A percentile compares a stretch with the other conserved stretches of the same genome.
These are phyloP conservation scores for Pleomassaria siparia DNA, from an alignment of 2,329 filamentous ascomycete genomes.

Conservation along the genomic window DNA sequence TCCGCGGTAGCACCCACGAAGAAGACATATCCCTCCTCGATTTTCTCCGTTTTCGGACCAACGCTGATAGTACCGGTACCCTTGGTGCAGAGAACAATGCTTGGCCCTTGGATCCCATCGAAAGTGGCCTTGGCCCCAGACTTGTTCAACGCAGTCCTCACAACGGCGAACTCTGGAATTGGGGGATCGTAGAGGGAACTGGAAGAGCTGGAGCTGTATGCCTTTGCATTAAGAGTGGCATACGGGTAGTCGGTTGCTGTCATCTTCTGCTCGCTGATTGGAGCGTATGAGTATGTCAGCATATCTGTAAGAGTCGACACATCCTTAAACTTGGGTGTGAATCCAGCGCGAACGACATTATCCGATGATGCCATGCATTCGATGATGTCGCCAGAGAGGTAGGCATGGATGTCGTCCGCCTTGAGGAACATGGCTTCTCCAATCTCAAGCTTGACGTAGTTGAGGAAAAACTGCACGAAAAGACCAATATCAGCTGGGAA, in stretches of 20 bases:
- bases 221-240: constrained; percentile 75
- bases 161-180: constrained; percentile 93
- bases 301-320: constrained; percentile 84
- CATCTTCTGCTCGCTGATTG: constrained; percentile 96
- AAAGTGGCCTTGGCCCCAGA: constrained; percentile 81
- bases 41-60: constrained; percentile 74
- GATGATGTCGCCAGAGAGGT: constrained; percentile 90
- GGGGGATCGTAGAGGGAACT: constrained; percentile 86
- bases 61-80: constrained; percentile 84
- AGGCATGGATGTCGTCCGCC: constrained; percentile 96
- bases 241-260: constrained; percentile 81
- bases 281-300: constrained; percentile 93
- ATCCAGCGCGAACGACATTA: constrained; percentile 95
- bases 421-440: constrained; percentile 96
- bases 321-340: constrained; percentile 99
- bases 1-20: constrained; percentile 85
- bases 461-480: constrained; percentile 96
- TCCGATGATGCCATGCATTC: constrained; percentile 99
- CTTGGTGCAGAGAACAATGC: constrained; percentile 86
- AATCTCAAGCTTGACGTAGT: constrained; percentile 83
- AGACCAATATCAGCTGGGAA: constrained; percentile 88
- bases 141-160: constrained; percentile 73
- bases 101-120: constrained; percentile 82
- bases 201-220: constrained; percentile 75
- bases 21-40: constrained; percentile 54